Percentiles rank a stretch among this genome's conserved stretches.
phyloP scores from a whole-genome alignment of 2,329 filamentous ascomycete species.

The Trichoderma guizhouense region DNA sequence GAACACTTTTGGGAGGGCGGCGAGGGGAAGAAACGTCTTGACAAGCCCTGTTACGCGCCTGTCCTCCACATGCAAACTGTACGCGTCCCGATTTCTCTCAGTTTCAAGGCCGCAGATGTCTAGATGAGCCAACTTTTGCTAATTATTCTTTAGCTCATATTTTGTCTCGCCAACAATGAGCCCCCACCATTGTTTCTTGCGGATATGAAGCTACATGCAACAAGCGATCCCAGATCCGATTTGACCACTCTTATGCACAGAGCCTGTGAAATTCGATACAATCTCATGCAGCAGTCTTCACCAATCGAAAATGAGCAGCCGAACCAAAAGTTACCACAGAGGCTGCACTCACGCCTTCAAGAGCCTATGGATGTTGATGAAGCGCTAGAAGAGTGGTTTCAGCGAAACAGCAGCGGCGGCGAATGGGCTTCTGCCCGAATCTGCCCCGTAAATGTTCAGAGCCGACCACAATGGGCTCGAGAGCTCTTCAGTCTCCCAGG shows the following conservation, averaged over 20 bases:
- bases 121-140: not conserved
- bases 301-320: not conserved
- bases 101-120: not conserved
- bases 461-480: not conserved
- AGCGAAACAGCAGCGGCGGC: not conserved
- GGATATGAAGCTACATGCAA: not conserved
- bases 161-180: not conserved
- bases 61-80: not conserved
- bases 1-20: not conserved
- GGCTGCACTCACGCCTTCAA: not conserved
- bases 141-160: not conserved
- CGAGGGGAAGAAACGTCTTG: not conserved
- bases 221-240: not conserved
- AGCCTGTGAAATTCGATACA: not conserved
- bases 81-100: not conserved
- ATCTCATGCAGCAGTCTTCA: not conserved
- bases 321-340: not conserved
- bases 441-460: not conserved
- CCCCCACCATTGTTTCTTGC: not conserved
- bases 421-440: not conserved
- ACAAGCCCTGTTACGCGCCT: not conserved
- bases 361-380: not conserved
- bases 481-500: not conserved
- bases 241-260: not conserved
- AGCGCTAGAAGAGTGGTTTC: not conserved